Conservation (phyloP, 768 basidiomycete species). For the Imleria badia region DNA sequence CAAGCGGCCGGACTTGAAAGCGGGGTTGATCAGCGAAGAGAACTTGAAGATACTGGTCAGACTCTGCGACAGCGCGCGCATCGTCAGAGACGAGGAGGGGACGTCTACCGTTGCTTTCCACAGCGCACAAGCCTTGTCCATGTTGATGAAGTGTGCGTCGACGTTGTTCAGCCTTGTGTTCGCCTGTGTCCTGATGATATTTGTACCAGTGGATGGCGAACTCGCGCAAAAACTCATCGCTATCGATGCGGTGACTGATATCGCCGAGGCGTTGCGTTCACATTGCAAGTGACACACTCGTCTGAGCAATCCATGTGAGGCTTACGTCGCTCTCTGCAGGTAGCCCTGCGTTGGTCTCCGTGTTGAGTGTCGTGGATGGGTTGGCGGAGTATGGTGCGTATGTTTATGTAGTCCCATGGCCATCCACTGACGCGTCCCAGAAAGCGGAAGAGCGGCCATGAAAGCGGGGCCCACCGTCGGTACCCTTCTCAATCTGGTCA, state of each 20-base stretch:
- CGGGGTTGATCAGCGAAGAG: slow-evolving; percentile 11
- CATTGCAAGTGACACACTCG: slow-evolving; percentile 11
- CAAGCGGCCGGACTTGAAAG: slow-evolving; percentile 16
- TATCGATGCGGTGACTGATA: slow-evolving; percentile 17
- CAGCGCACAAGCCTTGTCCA: slow-evolving; percentile 25
- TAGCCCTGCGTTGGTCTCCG: slow-evolving; percentile 21
- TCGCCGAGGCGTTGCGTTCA: slow-evolving; percentile 15
- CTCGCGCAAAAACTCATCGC: slow-evolving; percentile 16
- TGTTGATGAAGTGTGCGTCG: slow-evolving; percentile 25
- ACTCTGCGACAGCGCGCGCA: slow-evolving; percentile 14
- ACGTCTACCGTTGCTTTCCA: slow-evolving; percentile 22
- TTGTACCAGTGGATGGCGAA: slow-evolving; percentile 9
- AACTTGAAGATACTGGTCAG: slow-evolving; percentile 21
- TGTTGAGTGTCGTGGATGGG: slow-evolving; percentile 19
- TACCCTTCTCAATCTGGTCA: slow-evolving; percentile 21
- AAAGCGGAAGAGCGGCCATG: slow-evolving; percentile 7
- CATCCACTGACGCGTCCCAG: background rate
- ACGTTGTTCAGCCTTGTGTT: background rate
- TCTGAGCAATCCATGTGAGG: background rate
- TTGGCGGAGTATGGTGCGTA: slow-evolving; percentile 16
- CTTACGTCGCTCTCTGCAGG: slow-evolving; percentile 15
- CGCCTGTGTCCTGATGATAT: too few species aligned
- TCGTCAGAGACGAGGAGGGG: slow-evolving; percentile 13
- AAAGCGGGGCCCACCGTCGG: slow-evolving; percentile 1
- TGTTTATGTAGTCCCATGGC: background rate